These are phyloP conservation scores for Dendrothele bispora DNA, from an alignment of 768 basidiomycete species.

Conservation along the genomic window DNA sequence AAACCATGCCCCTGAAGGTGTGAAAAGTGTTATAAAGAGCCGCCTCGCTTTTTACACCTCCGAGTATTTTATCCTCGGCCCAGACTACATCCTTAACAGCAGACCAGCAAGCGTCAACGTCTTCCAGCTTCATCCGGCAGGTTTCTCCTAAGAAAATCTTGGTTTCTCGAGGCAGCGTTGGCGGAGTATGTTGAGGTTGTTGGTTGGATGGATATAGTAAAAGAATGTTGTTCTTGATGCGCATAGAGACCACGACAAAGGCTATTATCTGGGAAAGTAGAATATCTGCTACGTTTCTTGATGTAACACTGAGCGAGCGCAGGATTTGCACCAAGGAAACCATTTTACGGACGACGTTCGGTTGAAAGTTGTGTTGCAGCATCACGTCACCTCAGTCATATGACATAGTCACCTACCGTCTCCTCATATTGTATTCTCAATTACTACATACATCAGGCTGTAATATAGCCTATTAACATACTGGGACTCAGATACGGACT, in stretches of 20 bases:
- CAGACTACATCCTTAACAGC: background rate
- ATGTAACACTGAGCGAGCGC: too few relatives aligned
- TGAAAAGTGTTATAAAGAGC: background rate
- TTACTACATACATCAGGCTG: too few relatives aligned
- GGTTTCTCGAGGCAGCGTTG: background rate
- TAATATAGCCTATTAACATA: too few relatives aligned
- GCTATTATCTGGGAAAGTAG: slow-evolving; percentile 14
- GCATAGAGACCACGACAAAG: background rate
- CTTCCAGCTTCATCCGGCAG: background rate
- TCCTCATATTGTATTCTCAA: too few relatives aligned
- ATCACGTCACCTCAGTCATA: too few relatives aligned
- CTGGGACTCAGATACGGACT: too few relatives aligned
- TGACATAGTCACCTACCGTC: too few relatives aligned
- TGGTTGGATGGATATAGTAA: background rate
- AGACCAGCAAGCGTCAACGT: background rate
- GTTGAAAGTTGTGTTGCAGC: too few relatives aligned
- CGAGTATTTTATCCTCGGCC: background rate
- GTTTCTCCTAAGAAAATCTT: background rate
- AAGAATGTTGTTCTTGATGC: slow-evolving; percentile 14
- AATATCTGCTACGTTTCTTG: too few relatives aligned
- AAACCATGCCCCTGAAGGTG: background rate
- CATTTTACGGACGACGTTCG: too few relatives aligned
- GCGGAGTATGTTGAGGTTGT: background rate
- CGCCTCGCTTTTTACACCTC: background rate
- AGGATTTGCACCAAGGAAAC: too few relatives aligned